A percentile compares a stretch with the other conserved stretches of the same genome.
These are phyloP conservation scores for Microthyrium microscopicum DNA, from an alignment of 2,329 filamentous ascomycete genomes.

Conservation along the genomic window DNA sequence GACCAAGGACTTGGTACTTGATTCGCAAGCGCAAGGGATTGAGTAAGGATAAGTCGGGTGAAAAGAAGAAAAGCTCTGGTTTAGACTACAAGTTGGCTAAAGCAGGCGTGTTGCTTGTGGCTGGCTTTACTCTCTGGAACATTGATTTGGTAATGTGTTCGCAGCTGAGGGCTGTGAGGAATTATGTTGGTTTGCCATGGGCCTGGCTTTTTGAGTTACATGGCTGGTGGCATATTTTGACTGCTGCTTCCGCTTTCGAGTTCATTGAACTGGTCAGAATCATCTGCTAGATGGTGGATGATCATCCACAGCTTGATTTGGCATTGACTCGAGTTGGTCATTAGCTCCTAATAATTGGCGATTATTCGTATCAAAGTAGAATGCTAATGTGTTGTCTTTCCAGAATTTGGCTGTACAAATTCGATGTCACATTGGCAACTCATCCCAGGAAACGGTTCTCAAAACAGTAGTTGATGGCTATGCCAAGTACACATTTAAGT, in stretches of 20 bases:
- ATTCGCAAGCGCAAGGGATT: conserved; percentile 15
- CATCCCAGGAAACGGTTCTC: too few relatives aligned
- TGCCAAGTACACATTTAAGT: too few relatives aligned
- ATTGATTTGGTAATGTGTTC: conserved; percentile 38
- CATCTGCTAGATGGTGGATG: conserved; percentile 18
- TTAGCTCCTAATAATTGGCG: too few relatives aligned
- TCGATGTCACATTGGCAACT: too few relatives aligned
- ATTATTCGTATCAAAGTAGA: too few relatives aligned
- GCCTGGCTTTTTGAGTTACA: conserved; percentile 41
- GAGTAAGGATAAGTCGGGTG: conserved; percentile 7
- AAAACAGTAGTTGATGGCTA: too few relatives aligned
- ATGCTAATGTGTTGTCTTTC: too few relatives aligned
- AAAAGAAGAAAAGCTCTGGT: neutral
- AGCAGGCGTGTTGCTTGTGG: neutral
- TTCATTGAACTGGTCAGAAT: conserved; percentile 22
- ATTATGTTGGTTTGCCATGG: conserved; percentile 34
- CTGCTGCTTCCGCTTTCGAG: conserved; percentile 34
- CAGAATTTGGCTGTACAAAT: too few relatives aligned
- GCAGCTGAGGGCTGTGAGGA: conserved; percentile 29
- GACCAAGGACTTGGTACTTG: conserved; percentile 28
- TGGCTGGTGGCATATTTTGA: conserved; percentile 49
- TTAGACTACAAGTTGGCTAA: neutral
- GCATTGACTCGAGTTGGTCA: too few relatives aligned
- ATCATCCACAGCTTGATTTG: too few relatives aligned
- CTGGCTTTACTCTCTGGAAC: conserved; percentile 32